Evolutionary conservation across 2,329 filamentous ascomycete genomes (phyloP).

Genomic region (Berkeleyomyces rouxiae): DNA sequence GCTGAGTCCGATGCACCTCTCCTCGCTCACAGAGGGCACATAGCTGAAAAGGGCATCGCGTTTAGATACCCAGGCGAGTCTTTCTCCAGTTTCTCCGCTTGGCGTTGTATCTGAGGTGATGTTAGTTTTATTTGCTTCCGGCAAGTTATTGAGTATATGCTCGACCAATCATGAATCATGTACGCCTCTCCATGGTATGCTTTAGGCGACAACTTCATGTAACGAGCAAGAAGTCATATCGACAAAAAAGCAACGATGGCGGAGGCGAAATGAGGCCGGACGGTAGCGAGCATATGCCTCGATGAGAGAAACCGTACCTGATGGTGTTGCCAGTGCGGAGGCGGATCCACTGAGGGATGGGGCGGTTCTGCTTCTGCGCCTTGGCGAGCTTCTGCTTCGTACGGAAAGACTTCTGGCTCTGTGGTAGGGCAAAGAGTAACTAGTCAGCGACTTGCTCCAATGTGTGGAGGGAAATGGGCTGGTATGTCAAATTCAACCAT

Average conservation of each 20-base stretch:
- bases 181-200: not conserved
- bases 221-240: not conserved
- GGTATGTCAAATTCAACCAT: not conserved
- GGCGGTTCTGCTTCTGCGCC: conserved; percentile 99
- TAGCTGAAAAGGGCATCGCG: conserved; percentile 12
- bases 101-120: conserved; percentile 79
- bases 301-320: conserved; percentile 45
- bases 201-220: not conserved
- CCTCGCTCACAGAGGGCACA: conserved; percentile 13
- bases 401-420: conserved; percentile 99
- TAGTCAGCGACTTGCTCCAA: conserved; percentile 13
- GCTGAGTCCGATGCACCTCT: conserved; percentile 9
- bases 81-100: conserved; percentile 99
- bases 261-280: not conserved
- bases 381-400: conserved; percentile 99
- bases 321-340: conserved; percentile 98
- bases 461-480: not conserved
- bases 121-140: not conserved
- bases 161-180: not conserved
- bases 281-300: not conserved
- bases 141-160: not conserved
- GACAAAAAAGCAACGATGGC: not conserved
- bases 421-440: conserved; percentile 18
- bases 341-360: conserved; percentile 99
- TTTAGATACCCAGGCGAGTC: conserved; percentile 97